Evolutionary conservation across 768 basidiomycete genomes (phyloP).

Genomic region (Cantharellus anzutake): DNA sequence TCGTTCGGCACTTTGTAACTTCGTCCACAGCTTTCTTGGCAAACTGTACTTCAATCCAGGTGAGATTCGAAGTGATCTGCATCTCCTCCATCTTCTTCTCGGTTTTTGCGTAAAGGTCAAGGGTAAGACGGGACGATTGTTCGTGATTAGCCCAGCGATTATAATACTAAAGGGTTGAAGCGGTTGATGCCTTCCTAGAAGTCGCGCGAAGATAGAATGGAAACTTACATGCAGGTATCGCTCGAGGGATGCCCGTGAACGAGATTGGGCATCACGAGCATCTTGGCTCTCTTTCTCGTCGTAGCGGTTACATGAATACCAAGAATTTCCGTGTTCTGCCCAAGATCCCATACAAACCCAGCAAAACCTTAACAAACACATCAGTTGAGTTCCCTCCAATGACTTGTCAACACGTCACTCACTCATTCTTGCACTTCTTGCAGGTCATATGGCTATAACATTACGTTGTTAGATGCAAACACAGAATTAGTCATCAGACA

Average conservation of each 20-base stretch:
- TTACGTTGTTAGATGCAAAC: not conserved
- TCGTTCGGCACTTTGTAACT: slow-evolving; percentile 75
- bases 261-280: slow-evolving; percentile 81
- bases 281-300: slow-evolving; percentile 82
- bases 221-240: slow-evolving; percentile 80
- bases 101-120: slow-evolving; percentile 82
- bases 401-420: slow-evolving; percentile 3
- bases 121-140: slow-evolving; percentile 90
- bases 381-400: slow-evolving; percentile 2
- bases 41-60: slow-evolving; percentile 99
- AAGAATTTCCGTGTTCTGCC: slow-evolving; percentile 91
- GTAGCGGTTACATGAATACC: slow-evolving; percentile 96
- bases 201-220: not conserved
- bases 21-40: slow-evolving; percentile 97
- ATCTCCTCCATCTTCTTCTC: slow-evolving; percentile 99
- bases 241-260: slow-evolving; percentile 77
- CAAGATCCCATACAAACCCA: slow-evolving; percentile 99
- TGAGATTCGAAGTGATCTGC: slow-evolving; percentile 78
- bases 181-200: not conserved
- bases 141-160: slow-evolving; percentile 99
- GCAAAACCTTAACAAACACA: slow-evolving; percentile 39
- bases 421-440: slow-evolving; percentile 93
- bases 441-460: slow-evolving; percentile 89
- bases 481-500: slow-evolving; percentile 11
- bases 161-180: slow-evolving; percentile 53